phyloP scores from a whole-genome alignment of 495 filamentous ascomycete genomes.

The Coniosporium apollinis region DNA sequence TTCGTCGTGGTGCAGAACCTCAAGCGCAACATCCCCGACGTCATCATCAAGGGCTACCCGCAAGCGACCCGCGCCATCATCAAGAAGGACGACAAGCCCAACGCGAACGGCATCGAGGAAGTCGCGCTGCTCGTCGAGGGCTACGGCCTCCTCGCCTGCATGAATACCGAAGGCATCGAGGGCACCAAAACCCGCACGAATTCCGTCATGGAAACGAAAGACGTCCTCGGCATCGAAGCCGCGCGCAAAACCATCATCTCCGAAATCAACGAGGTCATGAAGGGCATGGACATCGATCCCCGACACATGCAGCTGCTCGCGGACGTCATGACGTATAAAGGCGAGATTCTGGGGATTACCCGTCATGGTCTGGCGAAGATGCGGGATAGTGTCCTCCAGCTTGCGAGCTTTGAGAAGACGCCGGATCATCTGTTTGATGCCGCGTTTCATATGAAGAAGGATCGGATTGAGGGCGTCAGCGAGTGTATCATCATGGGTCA shows the following conservation, averaged over 20 bases:
- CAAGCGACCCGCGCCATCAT: conserved; percentile 80
- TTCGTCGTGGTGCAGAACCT: conserved; percentile 69
- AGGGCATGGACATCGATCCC: conserved; percentile 87
- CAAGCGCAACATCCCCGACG: conserved; percentile 60
- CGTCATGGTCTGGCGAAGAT: conserved; percentile 94
- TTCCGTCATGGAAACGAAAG: conserved; percentile 73
- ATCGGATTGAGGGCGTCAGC: conserved; percentile 78
- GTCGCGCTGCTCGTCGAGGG: conserved; percentile 68
- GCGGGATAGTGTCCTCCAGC: conserved; percentile 84
- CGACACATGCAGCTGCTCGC: conserved; percentile 96
- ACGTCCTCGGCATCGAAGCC: conserved; percentile 96
- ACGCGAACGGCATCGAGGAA: conserved; percentile 32
- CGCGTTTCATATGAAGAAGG: conserved; percentile 72
- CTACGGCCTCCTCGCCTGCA: conserved; percentile 74
- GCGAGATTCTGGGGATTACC: conserved; percentile 93
- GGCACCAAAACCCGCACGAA: conserved; percentile 60
- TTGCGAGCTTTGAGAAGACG: conserved; percentile 96
- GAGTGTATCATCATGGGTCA: conserved; percentile 99
- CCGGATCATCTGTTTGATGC: conserved; percentile 96
- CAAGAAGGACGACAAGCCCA: conserved; percentile 48
- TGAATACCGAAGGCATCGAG: conserved; percentile 79
- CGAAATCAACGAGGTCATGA: conserved; percentile 74
- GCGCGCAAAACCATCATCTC: conserved; percentile 66
- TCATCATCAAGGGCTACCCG: conserved; percentile 74
- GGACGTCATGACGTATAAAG: conserved; percentile 99